These are phyloP conservation scores for Nannizziopsis arthrosporioides DNA, from an alignment of 2,329 filamentous ascomycete species.

Conservation along the genomic window DNA sequence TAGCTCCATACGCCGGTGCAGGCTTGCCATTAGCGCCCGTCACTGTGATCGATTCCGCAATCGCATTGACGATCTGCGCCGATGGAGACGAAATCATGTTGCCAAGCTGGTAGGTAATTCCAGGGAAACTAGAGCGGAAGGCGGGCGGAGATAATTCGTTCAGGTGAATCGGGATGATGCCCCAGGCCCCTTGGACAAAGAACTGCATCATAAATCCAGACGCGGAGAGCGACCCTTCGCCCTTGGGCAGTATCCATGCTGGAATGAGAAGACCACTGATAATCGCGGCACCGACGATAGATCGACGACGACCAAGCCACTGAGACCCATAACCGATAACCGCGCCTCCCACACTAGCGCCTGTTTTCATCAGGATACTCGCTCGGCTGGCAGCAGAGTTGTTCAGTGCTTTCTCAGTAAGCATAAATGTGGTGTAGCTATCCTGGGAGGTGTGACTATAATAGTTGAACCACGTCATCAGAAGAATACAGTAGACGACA, in stretches of 20 bases:
- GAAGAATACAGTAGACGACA: constrained; percentile 62
- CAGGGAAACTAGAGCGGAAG: constrained; percentile 53
- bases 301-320: constrained; percentile 56
- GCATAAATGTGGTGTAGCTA: constrained; percentile 71
- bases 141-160: constrained; percentile 53
- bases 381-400: constrained; percentile 57
- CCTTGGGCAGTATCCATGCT: constrained; percentile 54
- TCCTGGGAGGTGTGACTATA: constrained; percentile 73
- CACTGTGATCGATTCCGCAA: constrained; percentile 53
- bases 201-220: constrained; percentile 78
- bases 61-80: constrained; percentile 65
- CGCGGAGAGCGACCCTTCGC: constrained; percentile 46
- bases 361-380: constrained; percentile 69
- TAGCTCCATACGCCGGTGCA: constrained; percentile 60
- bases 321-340: constrained; percentile 65
- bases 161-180: constrained; percentile 56
- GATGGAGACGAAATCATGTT: constrained; percentile 52
- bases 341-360: constrained; percentile 61
- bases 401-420: constrained; percentile 56
- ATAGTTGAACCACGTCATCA: constrained; percentile 66
- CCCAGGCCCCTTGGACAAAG: constrained; percentile 67
- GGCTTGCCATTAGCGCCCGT: constrained; percentile 42
- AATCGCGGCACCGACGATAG: constrained; percentile 48
- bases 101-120: constrained; percentile 52
- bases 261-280: constrained; percentile 58